Percentiles rank a stretch among this genome's conserved stretches.
phyloP scores from a whole-genome alignment of 495 filamentous ascomycete species.

The Annulohypoxylon stygium region DNA sequence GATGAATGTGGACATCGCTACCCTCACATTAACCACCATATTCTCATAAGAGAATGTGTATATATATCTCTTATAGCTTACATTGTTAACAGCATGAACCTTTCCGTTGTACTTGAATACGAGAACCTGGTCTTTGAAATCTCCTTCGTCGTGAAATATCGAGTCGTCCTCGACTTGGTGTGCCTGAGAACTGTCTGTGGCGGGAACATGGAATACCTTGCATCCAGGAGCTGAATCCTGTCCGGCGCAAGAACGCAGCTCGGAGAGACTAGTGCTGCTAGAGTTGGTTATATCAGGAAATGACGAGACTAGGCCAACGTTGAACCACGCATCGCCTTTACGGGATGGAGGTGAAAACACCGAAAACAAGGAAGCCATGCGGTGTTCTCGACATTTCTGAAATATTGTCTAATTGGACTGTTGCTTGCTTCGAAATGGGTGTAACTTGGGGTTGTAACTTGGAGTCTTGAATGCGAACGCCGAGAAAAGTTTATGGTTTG shows the following conservation, averaged over 20 bases:
- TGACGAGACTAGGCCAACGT: slow-evolving; percentile 62
- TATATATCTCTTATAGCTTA: slow-evolving; percentile 51
- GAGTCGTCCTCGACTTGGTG: slow-evolving; percentile 57
- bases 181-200: slow-evolving; percentile 54
- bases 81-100: slow-evolving; percentile 71
- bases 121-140: slow-evolving; percentile 69
- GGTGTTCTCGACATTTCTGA: slow-evolving; percentile 9
- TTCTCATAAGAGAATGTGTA: slow-evolving; percentile 19
- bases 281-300: slow-evolving; percentile 62
- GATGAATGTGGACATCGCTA: slow-evolving; percentile 73
- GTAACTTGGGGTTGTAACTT: neutral
- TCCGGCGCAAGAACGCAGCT: slow-evolving; percentile 46
- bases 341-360: slow-evolving; percentile 50
- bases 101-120: slow-evolving; percentile 70
- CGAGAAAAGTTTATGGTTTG: slow-evolving; percentile 13
- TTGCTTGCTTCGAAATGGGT: neutral
- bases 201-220: slow-evolving; percentile 68
- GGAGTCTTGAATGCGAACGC: too few relatives aligned
- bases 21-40: slow-evolving; percentile 30
- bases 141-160: slow-evolving; percentile 36
- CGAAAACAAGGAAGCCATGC: slow-evolving; percentile 49
- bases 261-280: slow-evolving; percentile 53
- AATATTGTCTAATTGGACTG: neutral
- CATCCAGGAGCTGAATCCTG: slow-evolving; percentile 58
- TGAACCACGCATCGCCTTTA: slow-evolving; percentile 58